Evolutionary conservation across 257 asterid species (phyloP).

Genomic region (Nicotiana tabacum): DNA sequence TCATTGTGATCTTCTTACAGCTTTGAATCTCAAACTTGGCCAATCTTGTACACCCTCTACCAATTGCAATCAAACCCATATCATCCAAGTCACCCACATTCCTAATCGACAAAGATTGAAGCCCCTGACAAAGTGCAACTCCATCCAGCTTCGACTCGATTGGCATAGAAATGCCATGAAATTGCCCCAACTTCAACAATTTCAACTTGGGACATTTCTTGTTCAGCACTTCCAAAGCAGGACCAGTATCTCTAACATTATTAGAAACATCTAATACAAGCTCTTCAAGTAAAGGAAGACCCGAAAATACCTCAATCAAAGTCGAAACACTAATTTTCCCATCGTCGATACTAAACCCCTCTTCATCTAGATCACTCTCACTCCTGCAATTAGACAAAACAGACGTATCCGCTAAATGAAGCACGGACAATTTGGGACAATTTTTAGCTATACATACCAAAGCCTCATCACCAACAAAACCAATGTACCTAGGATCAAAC

Average conservation of each 20-base stretch:
- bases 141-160: conserved; percentile 77
- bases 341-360: conserved; percentile 51
- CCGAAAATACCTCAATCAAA: conserved; percentile 71
- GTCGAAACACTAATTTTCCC: conserved; percentile 45
- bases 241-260: conserved; percentile 66
- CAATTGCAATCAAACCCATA: conserved; percentile 87
- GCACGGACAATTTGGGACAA: conserved; percentile 53
- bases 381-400: conserved; percentile 41
- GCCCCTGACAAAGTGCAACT: conserved; percentile 63
- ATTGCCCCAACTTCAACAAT: conserved; percentile 62
- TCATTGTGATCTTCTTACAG: conserved; percentile 60
- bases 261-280: conserved; percentile 61
- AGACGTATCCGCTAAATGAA: conserved; percentile 71
- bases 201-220: conserved; percentile 62
- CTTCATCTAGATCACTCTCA: conserved; percentile 50
- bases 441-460: conserved; percentile 44
- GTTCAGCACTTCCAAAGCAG: conserved; percentile 68
- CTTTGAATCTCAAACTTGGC: conserved; percentile 65
- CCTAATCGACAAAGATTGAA: conserved; percentile 59
- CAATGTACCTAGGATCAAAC: conserved; percentile 77
- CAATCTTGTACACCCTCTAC: conserved; percentile 70
- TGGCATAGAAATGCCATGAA: conserved; percentile 78
- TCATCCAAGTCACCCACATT: conserved; percentile 65
- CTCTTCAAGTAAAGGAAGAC: conserved; percentile 64
- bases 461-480: conserved; percentile 62